Evolutionary conservation across 805 yeast species (phyloP).

Genomic region (Starmerella gropengiesseri): DNA sequence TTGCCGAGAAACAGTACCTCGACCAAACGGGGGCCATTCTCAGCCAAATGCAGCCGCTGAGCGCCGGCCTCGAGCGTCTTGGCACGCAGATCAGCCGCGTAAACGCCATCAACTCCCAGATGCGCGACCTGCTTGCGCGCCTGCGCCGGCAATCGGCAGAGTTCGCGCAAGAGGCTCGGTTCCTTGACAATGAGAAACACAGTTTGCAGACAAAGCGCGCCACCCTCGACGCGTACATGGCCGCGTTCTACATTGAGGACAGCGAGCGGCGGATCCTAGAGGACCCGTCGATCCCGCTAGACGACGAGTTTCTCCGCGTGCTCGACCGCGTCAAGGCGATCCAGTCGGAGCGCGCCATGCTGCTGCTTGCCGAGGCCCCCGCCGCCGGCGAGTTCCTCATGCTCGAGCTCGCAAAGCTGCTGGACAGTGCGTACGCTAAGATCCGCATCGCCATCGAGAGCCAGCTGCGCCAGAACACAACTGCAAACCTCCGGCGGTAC

Average conservation of each 20-base stretch:
- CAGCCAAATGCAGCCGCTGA: constrained; percentile 30
- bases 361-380: constrained; percentile 42
- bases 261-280: constrained; percentile 54
- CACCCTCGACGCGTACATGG: constrained; percentile 33
- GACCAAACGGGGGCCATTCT: constrained; percentile 24
- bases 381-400: constrained; percentile 39
- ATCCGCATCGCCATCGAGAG: constrained; percentile 36
- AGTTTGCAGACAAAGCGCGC: constrained; percentile 22
- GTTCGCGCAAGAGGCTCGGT: constrained; percentile 26
- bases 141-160: constrained; percentile 24
- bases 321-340: constrained; percentile 54
- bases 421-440: constrained; percentile 45
- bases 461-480: constrained; percentile 19
- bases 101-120: constrained; percentile 17
- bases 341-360: constrained; percentile 52
- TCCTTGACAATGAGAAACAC: constrained; percentile 23
- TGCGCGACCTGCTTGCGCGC: constrained; percentile 21
- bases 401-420: constrained; percentile 32
- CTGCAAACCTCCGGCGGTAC: constrained; percentile 14
- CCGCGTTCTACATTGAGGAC: constrained; percentile 56
- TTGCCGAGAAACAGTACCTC: constrained; percentile 14
- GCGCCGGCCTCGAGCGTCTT: constrained; percentile 23
- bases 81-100: constrained; percentile 22
- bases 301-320: constrained; percentile 47
- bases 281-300: constrained; percentile 27